These are phyloP conservation scores for Clavispora carvajalis DNA, from an alignment of 805 yeast genomes.

Conservation along the genomic window DNA sequence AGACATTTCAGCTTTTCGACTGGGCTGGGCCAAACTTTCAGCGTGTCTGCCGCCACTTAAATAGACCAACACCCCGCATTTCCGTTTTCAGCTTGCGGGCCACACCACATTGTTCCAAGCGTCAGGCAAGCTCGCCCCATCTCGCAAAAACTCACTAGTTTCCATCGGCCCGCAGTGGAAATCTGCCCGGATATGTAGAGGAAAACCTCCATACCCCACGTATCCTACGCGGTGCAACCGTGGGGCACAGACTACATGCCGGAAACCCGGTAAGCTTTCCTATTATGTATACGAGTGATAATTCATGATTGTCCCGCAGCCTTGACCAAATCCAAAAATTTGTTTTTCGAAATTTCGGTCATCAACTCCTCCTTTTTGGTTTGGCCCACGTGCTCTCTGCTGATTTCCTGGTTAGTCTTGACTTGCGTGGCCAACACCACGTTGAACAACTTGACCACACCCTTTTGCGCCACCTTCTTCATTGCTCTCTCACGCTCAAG, in stretches of 20 bases:
- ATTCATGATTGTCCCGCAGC: constrained; percentile 53
- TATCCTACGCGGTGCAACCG: too few species aligned
- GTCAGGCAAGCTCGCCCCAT: too few species aligned
- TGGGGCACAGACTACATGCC: neutral
- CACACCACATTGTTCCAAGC: too few species aligned
- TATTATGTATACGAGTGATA: neutral
- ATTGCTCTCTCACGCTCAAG: constrained; percentile 64
- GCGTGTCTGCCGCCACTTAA: too few species aligned
- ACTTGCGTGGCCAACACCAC: constrained; percentile 79
- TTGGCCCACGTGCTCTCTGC: constrained; percentile 40
- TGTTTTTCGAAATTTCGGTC: constrained; percentile 82
- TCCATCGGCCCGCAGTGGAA: too few species aligned
- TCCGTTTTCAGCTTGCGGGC: too few species aligned
- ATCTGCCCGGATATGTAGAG: too few species aligned
- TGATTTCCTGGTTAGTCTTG: constrained; percentile 46
- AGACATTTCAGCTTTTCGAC: too few species aligned
- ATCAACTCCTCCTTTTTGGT: constrained; percentile 54
- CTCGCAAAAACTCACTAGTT: too few species aligned
- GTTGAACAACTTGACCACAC: constrained; percentile 80
- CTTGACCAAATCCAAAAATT: constrained; percentile 80
- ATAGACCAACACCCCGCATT: too few species aligned
- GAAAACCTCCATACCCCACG: too few species aligned
- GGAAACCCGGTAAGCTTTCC: neutral
- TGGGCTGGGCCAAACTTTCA: too few species aligned
- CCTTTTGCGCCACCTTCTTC: constrained; percentile 80